A percentile compares a stretch with the other conserved stretches of the same genome.
Evolutionary conservation across 345 rosid species (phyloP).

Genomic region (Eucalyptus tenuipes): DNA sequence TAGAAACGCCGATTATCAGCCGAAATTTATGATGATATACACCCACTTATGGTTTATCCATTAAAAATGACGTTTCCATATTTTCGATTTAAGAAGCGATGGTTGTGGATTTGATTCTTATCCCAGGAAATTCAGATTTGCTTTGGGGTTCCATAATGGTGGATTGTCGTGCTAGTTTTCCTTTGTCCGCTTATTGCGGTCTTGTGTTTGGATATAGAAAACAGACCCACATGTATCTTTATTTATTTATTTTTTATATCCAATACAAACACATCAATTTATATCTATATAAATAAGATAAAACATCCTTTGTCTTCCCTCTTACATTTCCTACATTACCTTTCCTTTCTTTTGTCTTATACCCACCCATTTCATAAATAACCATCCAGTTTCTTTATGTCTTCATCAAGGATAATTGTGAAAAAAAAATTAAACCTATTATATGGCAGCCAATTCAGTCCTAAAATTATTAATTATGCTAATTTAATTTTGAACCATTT

Average conservation of each 20-base stretch:
- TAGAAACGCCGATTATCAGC: neutral
- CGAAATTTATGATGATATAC: neutral
- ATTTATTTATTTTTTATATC: too few species aligned
- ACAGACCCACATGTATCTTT: neutral
- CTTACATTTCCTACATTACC: neutral
- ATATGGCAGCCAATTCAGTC: too few species aligned
- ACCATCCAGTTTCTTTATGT: neutral
- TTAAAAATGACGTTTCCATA: neutral
- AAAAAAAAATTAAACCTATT: too few species aligned
- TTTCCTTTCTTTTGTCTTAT: neutral
- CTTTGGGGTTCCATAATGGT: neutral
- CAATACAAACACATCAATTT: too few species aligned
- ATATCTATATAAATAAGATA: neutral
- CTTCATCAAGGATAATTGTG: neutral
- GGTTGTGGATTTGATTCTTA: neutral
- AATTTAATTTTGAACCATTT: too few species aligned
- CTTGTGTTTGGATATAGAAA: neutral
- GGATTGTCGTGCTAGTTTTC: accelerated
- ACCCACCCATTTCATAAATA: neutral
- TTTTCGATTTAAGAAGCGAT: neutral
- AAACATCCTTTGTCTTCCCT: neutral
- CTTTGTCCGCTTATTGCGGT: neutral
- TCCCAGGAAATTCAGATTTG: neutral
- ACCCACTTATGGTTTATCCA: neutral
- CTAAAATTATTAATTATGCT: too few species aligned